Conservation (phyloP, 306 rosid genomes). For the Myrica gale region DNA sequence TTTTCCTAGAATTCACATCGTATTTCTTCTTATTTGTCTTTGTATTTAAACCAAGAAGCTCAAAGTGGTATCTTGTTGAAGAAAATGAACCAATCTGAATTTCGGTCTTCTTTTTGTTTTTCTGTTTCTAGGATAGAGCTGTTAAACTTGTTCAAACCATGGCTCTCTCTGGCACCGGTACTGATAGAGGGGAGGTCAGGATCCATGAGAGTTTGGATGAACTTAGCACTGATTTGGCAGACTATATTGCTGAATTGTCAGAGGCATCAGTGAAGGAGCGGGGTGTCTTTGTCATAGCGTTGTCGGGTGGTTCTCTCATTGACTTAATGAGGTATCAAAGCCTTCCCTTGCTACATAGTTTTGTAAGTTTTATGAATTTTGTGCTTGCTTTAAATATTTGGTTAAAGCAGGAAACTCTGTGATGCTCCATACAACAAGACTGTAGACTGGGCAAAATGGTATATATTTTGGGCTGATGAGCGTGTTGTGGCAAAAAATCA, state of each 20-base stretch:
- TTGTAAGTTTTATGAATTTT: conserved; percentile 41
- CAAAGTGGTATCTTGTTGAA: background rate
- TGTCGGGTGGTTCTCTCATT: conserved; percentile 99
- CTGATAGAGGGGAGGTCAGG: conserved; percentile 59
- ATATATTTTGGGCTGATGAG: conserved; percentile 96
- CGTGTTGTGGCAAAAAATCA: conserved; percentile 90
- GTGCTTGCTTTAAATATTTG: conserved; percentile 41
- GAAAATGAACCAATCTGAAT: conserved; percentile 13
- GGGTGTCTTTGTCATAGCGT: conserved; percentile 78
- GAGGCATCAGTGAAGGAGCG: conserved; percentile 89
- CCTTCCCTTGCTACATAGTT: conserved; percentile 40
- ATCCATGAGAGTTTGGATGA: conserved; percentile 90
- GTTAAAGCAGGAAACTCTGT: conserved; percentile 72
- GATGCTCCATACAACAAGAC: conserved; percentile 94
- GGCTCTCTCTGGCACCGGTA: conserved; percentile 57
- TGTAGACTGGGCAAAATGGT: conserved; percentile 96
- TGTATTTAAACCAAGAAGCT: background rate
- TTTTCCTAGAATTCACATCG: conserved; percentile 22
- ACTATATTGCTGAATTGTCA: conserved; percentile 79
- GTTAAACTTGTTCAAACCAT: conserved; percentile 38
- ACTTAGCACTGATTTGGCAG: conserved; percentile 81
- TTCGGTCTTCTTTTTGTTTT: conserved; percentile 13
- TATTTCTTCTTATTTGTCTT: conserved; percentile 20
- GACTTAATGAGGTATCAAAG: conserved; percentile 88
- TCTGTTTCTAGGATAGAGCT: conserved; percentile 22